phyloP scores from a whole-genome alignment of 805 yeast genomes.

The Candida vaughaniae region DNA sequence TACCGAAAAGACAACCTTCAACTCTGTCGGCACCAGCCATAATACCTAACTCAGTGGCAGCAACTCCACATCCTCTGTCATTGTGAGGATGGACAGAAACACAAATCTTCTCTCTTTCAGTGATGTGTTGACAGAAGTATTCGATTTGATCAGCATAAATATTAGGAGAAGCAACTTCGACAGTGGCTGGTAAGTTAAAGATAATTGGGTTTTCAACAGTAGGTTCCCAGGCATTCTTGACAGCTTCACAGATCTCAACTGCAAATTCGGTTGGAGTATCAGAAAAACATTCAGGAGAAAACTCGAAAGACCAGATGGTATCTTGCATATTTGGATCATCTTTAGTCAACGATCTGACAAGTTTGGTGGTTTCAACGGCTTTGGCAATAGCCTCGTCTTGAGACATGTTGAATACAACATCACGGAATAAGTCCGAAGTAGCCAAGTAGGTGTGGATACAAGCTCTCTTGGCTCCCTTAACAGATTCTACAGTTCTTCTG shows the following conservation, averaged over 20 bases:
- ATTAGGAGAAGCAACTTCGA: conserved; percentile 74
- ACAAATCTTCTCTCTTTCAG: conserved; percentile 69
- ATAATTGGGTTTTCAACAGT: conserved; percentile 71
- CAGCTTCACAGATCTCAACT: conserved; percentile 76
- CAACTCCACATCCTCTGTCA: conserved; percentile 83
- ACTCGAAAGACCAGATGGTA: conserved; percentile 70
- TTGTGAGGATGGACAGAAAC: conserved; percentile 76
- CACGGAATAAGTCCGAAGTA: conserved; percentile 72
- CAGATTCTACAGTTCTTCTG: conserved; percentile 70
- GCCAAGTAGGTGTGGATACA: conserved; percentile 74
- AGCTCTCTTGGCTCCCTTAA: conserved; percentile 71
- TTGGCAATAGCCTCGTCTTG: conserved; percentile 63
- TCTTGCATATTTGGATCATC: conserved; percentile 66
- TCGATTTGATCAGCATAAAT: conserved; percentile 80
- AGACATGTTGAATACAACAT: conserved; percentile 72
- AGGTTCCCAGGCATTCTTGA: conserved; percentile 77
- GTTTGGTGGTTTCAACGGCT: conserved; percentile 69
- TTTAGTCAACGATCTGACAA: conserved; percentile 68
- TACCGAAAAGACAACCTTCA: conserved; percentile 80
- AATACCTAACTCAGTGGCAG: conserved; percentile 74
- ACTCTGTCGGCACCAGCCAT: conserved; percentile 86
- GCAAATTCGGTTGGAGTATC: conserved; percentile 76
- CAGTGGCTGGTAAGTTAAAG: conserved; percentile 80
- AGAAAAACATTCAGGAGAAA: conserved; percentile 76
- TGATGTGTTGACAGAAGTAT: conserved; percentile 64